These are phyloP conservation scores for Dryas octopetala DNA, from an alignment of 306 rosid genomes.

Conservation along the genomic window DNA sequence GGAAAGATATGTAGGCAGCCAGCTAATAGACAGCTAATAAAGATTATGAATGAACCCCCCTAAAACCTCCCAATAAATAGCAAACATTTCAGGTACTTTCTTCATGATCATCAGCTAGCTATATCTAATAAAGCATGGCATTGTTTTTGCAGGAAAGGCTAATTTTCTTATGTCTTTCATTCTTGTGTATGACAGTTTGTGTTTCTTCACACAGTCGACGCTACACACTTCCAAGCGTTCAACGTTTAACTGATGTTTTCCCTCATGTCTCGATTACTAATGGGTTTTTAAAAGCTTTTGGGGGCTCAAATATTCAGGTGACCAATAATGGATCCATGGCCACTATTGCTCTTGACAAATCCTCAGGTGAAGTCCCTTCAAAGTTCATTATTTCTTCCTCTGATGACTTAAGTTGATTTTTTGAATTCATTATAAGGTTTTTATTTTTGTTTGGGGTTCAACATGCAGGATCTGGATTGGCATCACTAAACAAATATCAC, in stretches of 20 bases:
- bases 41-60: slow-evolving; percentile 35
- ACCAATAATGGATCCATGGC: slow-evolving; percentile 73
- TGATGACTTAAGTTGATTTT: background rate
- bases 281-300: slow-evolving; percentile 56
- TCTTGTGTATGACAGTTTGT: slow-evolving; percentile 37
- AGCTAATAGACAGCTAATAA: slow-evolving; percentile 88
- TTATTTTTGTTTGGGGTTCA: slow-evolving; percentile 1
- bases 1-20: slow-evolving; percentile 36
- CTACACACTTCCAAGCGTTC: slow-evolving; percentile 60
- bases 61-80: slow-evolving; percentile 41
- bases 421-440: background rate
- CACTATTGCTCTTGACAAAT: slow-evolving; percentile 72
- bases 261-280: slow-evolving; percentile 54
- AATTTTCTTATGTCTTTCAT: slow-evolving; percentile 31
- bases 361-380: slow-evolving; percentile 47
- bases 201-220: slow-evolving; percentile 52
- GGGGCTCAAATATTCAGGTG: slow-evolving; percentile 59
- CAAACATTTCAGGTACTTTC: background rate
- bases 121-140: slow-evolving; percentile 43
- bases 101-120: no score
- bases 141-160: slow-evolving; percentile 35
- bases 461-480: slow-evolving; percentile 74
- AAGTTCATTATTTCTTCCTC: background rate
- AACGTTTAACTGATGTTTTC: slow-evolving; percentile 61
- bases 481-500: slow-evolving; percentile 48